Evolutionary conservation across 768 basidiomycete species (phyloP), one percentile per base, ranked within the genome.

Genomic region (Pleurotus tuber-regium): DNA sequence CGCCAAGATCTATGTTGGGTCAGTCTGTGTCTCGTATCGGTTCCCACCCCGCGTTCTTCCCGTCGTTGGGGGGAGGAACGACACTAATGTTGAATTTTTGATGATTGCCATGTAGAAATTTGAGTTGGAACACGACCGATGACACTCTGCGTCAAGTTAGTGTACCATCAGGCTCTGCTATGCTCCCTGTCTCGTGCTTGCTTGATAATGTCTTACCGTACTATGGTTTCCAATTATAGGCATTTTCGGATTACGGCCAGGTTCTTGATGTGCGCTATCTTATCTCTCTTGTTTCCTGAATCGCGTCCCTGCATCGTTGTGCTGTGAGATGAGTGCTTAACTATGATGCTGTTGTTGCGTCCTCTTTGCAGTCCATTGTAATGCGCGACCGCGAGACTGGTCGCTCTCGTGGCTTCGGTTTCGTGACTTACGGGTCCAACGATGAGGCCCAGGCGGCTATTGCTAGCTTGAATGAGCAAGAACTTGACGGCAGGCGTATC

Each of bases 371-470:
- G 92, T 89, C 89, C 61, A 93, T 96, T 73, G 93, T 96, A 69
- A 96, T 96, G 94, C 89, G 92, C 75, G 95, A 98, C 75, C 92
- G 94, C 66, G 96, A 97, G 66, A 98, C 96, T 59, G 90, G 92
- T 54, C 92, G 95, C 65, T 96, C 92, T 57, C 88, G 95, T 66
- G 95, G 95, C 64, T 98, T 98, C 69, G 95, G 95, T 56, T 98
- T 98, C 72, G 94, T 98, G 55, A 94, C 90, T 50, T 94, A 75
- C 68, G 68, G 74, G 57, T 65, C 68, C 42, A 38, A 63, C 10
- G 62, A 69, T 25, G 92, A 96, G 67, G 95, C 95, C 39, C 73
- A 87, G 9, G 74, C 75, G 54, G 93, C 95, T 39, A 96, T 97
- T 65, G 54, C 44, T 39, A 72, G 66, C 35, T 73, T 96, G 66